phyloP scores from a whole-genome alignment of 1,139 yeast species.

The Kodamaea arcana region DNA sequence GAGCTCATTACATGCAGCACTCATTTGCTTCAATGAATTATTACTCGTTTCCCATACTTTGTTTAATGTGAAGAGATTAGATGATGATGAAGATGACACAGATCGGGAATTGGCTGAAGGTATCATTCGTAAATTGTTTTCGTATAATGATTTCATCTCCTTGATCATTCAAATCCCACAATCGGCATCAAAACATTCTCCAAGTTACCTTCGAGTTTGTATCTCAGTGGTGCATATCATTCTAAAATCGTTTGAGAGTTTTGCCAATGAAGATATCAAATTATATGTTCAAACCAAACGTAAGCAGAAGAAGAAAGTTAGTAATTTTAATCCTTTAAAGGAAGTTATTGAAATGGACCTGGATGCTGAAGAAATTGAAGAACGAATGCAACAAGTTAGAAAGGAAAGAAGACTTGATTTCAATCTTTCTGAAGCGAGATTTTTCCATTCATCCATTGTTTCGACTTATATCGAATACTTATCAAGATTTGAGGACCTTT shows the following conservation, averaged over 20 bases:
- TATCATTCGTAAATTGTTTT: slow-evolving; percentile 49
- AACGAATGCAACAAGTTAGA: slow-evolving; percentile 33
- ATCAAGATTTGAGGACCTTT: slow-evolving; percentile 57
- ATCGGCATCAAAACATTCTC: slow-evolving; percentile 62
- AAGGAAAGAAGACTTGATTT: slow-evolving; percentile 52
- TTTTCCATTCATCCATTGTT: slow-evolving; percentile 41
- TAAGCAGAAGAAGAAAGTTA: slow-evolving; percentile 15
- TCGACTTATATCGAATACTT: slow-evolving; percentile 52
- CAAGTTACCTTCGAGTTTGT: slow-evolving; percentile 56
- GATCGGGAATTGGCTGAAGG: slow-evolving; percentile 48
- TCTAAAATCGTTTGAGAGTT: slow-evolving; percentile 64
- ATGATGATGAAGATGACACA: slow-evolving; percentile 47
- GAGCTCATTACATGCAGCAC: slow-evolving; percentile 64
- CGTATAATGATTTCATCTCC: slow-evolving; percentile 60
- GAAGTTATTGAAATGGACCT: slow-evolving; percentile 37
- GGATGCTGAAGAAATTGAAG: slow-evolving; percentile 45
- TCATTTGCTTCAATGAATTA: slow-evolving; percentile 66
- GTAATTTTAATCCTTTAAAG: slow-evolving; percentile 23
- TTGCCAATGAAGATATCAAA: slow-evolving; percentile 58
- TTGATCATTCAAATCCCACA: slow-evolving; percentile 59
- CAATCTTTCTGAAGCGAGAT: slow-evolving; percentile 33
- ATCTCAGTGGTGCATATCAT: slow-evolving; percentile 66
- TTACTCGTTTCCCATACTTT: slow-evolving; percentile 52
- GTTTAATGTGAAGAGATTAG: slow-evolving; percentile 42
- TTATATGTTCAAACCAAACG: slow-evolving; percentile 52